phyloP scores from a whole-genome alignment of 257 asterid genomes.

The Paraleonurus japonicus region DNA sequence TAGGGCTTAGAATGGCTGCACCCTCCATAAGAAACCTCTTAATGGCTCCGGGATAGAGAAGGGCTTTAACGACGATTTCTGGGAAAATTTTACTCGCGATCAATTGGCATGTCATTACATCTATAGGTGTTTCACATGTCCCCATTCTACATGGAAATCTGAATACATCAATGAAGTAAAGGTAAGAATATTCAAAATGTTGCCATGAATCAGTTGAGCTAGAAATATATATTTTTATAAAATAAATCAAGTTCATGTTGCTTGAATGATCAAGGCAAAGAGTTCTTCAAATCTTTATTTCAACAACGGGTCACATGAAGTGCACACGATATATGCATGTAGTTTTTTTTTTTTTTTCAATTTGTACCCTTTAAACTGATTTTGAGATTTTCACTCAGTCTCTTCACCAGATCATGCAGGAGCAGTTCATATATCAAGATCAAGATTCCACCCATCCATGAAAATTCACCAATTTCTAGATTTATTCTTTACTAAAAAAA shows the following conservation, averaged over 20 bases:
- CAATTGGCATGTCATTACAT: constrained; percentile 45
- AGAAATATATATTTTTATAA: no score
- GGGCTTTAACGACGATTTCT: constrained; percentile 35
- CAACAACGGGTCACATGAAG: not conserved
- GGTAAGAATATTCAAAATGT: not conserved
- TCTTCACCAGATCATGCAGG: not conserved
- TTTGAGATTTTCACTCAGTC: not conserved
- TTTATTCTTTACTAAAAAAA: not conserved
- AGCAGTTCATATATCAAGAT: not conserved
- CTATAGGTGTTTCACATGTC: constrained; percentile 51
- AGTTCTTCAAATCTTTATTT: not conserved
- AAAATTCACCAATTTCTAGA: no score
- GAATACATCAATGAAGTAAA: constrained; percentile 14
- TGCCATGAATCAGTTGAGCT: not conserved
- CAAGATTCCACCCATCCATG: not conserved
- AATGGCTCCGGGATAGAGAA: constrained; percentile 63
- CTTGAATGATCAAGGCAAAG: not conserved
- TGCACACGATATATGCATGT: no score
- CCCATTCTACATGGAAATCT: constrained; percentile 64
- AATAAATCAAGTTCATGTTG: not conserved
- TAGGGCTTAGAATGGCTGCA: constrained; percentile 36
- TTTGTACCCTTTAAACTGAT: not conserved
- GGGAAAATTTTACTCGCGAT: constrained; percentile 43
- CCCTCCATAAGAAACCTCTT: constrained; percentile 34
- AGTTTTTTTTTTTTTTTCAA: no score